These are phyloP conservation scores for Zasmidium cellare DNA, from an alignment of 2,329 filamentous ascomycete species.

Conservation along the genomic window DNA sequence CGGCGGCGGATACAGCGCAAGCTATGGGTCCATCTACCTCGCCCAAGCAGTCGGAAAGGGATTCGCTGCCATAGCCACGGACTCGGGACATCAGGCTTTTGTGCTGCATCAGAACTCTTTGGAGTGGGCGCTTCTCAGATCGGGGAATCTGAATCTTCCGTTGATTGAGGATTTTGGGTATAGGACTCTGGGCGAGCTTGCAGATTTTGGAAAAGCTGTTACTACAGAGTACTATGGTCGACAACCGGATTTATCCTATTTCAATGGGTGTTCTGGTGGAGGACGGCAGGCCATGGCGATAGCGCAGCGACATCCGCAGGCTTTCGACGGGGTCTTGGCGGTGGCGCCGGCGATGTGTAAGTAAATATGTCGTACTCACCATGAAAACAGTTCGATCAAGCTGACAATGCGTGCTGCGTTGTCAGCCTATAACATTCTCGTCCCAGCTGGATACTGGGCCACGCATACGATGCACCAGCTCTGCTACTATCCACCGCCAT, in stretches of 20 bases:
- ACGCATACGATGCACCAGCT: conserved; percentile 25
- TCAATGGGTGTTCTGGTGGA: conserved; percentile 37
- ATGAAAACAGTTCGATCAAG: not conserved
- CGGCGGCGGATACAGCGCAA: conserved; percentile 36
- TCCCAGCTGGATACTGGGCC: conserved; percentile 21
- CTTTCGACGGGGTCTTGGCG: conserved; percentile 40
- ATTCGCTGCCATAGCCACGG: conserved; percentile 28
- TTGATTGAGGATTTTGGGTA: conserved; percentile 34
- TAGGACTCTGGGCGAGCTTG: conserved; percentile 30
- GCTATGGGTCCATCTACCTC: conserved; percentile 7
- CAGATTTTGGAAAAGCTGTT: conserved; percentile 30
- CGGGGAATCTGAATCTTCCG: conserved; percentile 30
- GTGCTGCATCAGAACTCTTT: conserved; percentile 5
- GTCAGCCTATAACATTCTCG: conserved; percentile 24
- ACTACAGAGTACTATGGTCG: conserved; percentile 31
- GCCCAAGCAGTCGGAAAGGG: conserved; percentile 21
- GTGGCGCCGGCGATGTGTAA: conserved; percentile 32
- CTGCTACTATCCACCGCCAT: conserved; percentile 20
- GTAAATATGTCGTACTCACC: not conserved
- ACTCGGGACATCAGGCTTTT: conserved; percentile 22
- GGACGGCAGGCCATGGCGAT: conserved; percentile 38
- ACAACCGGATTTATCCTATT: conserved; percentile 36
- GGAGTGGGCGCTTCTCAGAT: conserved; percentile 15
- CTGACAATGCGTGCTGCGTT: not conserved
- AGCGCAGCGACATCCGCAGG: conserved; percentile 36